These are phyloP conservation scores for Aspergillus calidoustus DNA, from an alignment of 2,329 filamentous ascomycete species.

Conservation along the genomic window DNA sequence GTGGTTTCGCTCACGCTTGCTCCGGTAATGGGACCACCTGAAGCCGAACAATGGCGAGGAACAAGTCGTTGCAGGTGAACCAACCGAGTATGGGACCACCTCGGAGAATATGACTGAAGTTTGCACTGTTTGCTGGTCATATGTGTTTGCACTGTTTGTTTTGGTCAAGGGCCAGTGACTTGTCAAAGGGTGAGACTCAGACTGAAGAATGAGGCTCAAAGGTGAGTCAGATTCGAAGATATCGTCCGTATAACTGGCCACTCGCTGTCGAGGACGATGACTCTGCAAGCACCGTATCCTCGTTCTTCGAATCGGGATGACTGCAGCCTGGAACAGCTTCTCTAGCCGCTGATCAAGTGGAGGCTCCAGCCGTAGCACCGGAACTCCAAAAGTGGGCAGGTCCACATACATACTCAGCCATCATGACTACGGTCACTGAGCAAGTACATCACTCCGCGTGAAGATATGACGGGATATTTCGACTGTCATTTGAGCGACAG, in stretches of 20 bases:
- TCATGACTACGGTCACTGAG: slow-evolving; percentile 15
- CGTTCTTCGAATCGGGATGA: neutral
- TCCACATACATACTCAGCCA: slow-evolving; percentile 9
- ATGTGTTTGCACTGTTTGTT: slow-evolving; percentile 13
- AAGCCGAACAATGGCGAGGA: neutral
- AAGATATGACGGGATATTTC: slow-evolving; percentile 1
- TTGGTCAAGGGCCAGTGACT: neutral
- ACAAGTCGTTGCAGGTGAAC: slow-evolving; percentile 8
- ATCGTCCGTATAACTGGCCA: neutral
- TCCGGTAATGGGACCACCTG: slow-evolving; percentile 18
- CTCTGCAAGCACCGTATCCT: slow-evolving; percentile 4
- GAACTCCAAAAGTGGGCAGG: slow-evolving; percentile 3
- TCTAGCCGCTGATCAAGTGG: slow-evolving; percentile 27
- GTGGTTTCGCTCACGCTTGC: slow-evolving; percentile 18
- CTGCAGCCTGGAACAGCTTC: slow-evolving; percentile 13
- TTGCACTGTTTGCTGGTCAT: slow-evolving; percentile 21
- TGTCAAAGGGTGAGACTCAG: neutral
- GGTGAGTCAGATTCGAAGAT: slow-evolving; percentile 14
- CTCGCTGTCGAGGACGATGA: neutral
- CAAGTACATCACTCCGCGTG: slow-evolving; percentile 14
- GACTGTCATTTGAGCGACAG: neutral
- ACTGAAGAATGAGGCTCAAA: slow-evolving; percentile 10
- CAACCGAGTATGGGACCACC: slow-evolving; percentile 26
- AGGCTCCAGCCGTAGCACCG: slow-evolving; percentile 16
- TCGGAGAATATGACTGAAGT: slow-evolving; percentile 9